phyloP scores from a whole-genome alignment of 805 yeast species.

The Priceomyces castillae region DNA sequence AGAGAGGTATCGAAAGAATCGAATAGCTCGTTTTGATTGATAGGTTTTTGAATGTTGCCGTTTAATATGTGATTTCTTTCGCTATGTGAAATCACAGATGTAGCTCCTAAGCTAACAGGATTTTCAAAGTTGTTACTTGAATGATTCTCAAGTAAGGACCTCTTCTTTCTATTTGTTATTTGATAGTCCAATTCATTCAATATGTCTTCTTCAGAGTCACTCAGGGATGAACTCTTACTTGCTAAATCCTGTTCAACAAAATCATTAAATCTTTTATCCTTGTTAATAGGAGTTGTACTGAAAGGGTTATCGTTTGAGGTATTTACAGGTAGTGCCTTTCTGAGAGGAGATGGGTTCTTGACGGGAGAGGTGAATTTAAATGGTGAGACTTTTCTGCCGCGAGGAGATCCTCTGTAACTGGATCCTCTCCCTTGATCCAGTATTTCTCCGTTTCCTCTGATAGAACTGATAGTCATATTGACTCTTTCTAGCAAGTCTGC shows the following conservation, averaged over 20 bases:
- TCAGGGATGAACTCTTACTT: conserved; percentile 11
- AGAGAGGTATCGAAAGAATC: conserved; percentile 3
- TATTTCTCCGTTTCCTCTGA: conserved; percentile 8
- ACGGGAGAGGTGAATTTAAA: conserved; percentile 1
- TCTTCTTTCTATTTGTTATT: neutral
- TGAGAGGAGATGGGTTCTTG: conserved; percentile 4
- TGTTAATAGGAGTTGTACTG: neutral
- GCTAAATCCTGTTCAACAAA: neutral
- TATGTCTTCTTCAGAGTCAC: conserved; percentile 17
- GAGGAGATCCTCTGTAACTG: neutral
- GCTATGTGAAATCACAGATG: neutral
- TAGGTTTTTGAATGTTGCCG: neutral
- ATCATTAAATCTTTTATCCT: neutral
- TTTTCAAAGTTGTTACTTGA: neutral
- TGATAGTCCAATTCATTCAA: conserved; percentile 19
- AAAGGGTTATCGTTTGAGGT: neutral
- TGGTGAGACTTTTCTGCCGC: neutral
- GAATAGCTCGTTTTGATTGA: neutral
- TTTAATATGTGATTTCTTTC: neutral
- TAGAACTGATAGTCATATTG: conserved; percentile 19
- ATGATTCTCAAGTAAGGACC: no score
- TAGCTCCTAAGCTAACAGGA: neutral
- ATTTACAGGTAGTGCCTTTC: neutral
- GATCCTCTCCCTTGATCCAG: neutral
- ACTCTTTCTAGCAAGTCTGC: conserved; percentile 25